Conservation (phyloP, 148 eudicot species). For the Vaccinium corymbosum region DNA sequence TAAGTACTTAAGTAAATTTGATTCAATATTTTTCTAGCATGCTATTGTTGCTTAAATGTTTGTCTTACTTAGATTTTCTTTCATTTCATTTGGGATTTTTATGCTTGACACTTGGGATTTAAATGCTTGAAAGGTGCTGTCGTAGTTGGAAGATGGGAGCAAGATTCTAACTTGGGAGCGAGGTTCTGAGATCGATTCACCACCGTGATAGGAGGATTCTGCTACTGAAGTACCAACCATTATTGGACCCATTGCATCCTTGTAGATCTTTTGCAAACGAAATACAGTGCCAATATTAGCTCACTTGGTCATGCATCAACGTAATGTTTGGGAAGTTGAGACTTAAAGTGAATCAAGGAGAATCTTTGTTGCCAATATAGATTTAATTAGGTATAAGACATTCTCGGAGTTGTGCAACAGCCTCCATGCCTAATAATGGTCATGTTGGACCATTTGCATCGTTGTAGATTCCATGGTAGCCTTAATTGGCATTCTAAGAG, state of each 20-base stretch:
- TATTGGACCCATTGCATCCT: not conserved
- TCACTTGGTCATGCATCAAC: not conserved
- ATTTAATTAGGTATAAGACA: not conserved
- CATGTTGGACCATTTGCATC: not conserved
- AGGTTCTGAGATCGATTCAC: not conserved
- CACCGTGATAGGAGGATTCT: not conserved
- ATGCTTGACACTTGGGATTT: not conserved
- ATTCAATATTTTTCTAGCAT: no score
- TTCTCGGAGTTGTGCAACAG: not conserved
- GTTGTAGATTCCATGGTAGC: not conserved
- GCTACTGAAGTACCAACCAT: not conserved
- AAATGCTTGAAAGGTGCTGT: not conserved
- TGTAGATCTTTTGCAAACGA: not conserved
- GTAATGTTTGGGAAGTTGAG: not conserved
- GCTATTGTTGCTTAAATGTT: not conserved
- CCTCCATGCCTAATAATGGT: not conserved
- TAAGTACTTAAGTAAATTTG: not conserved
- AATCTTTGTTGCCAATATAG: not conserved
- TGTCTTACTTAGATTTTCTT: not conserved
- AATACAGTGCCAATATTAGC: not conserved
- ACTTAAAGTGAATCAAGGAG: not conserved
- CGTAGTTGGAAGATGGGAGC: not conserved
- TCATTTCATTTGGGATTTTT: not conserved
- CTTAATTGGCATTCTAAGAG: constrained; percentile 1
- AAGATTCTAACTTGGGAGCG: not conserved